Evolutionary conservation across 1,284 basidiomycete genomes (phyloP), one percentile per base, ranked within the genome.

Genomic region (Malassezia psittaci): DNA sequence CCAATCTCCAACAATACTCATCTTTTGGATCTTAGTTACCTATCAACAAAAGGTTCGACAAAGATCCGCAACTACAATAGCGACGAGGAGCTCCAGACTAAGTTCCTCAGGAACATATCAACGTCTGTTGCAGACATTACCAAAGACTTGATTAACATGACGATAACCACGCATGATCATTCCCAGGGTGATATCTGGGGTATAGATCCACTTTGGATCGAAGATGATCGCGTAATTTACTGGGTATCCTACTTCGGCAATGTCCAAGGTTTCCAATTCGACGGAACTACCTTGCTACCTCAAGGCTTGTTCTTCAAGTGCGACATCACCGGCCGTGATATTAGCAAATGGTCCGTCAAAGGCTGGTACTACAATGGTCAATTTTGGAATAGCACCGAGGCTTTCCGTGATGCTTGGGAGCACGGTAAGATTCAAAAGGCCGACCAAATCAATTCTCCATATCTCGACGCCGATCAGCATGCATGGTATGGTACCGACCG

Each of bases 141-240:
- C 48, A 45, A 53, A 11, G 67, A 69, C 41, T 50, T 74, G 1
- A 57, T 70, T 13, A 60, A 67, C 41, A 52, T 19, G 10, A 35
- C 35, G 4, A 29, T 48, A 10, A 48, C 32, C 16, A 34, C 11
- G 18, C 34, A 24, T 19, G 37, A 37, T 11, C 9, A 48, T 18
- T 39, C 42, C 9, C 40, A 36, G 32, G 24, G 21, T n/a, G 8
- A 33, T 34, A 40, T 37, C 10, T 69, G 61, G 60, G 66, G 66
- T 35, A 68, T 67, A 36, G 72, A 75, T 46, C 75, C 74, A 5
- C 57, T 75, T 16, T 75, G 71, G 74, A 49, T 59, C 15, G 66
- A 73, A 46, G 44, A 54, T 2, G 63, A 60, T 15, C 62, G 61
- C 0, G 47, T 61, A 1, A 34, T 64, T 40, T 36, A 36, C 24